A percentile compares a stretch with the other conserved stretches of the same genome.
Evolutionary conservation across 108 stramenopile genomes (phyloP).

Genomic region (Pseudonitzschia multiseries): DNA sequence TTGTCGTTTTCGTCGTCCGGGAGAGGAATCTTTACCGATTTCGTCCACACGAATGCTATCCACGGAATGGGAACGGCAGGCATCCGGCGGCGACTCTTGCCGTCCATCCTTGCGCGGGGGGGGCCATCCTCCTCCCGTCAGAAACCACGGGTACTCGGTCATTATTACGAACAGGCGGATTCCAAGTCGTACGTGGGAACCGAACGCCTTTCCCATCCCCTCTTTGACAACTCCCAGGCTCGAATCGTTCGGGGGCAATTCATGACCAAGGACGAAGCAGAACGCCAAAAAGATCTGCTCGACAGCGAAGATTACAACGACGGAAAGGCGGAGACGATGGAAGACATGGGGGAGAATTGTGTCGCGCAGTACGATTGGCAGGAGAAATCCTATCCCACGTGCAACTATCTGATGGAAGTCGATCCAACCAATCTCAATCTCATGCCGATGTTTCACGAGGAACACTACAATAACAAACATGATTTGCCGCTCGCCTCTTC

Average conservation of each 20-base stretch:
- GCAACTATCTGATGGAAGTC: constrained; percentile 71
- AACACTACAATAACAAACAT: constrained; percentile 2
- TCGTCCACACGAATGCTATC: neutral
- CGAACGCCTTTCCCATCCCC: constrained; percentile 24
- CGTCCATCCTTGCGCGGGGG: no score
- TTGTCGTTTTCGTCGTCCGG: neutral
- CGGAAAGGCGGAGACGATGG: constrained; percentile 34
- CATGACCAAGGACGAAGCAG: neutral
- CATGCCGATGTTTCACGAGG: neutral
- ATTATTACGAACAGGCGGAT: constrained; percentile 14
- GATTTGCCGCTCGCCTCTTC: neutral
- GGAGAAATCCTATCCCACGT: constrained; percentile 53
- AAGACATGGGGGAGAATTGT: constrained; percentile 44
- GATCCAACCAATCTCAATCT: constrained; percentile 38
- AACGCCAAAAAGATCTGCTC: constrained; percentile 12
- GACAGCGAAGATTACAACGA: constrained; percentile 28
- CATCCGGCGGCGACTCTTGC: neutral
- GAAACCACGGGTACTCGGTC: constrained; percentile 26
- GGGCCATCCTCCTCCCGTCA: neutral
- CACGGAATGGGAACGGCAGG: neutral
- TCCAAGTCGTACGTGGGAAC: constrained; percentile 27
- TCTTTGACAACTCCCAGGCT: neutral
- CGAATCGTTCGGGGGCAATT: neutral
- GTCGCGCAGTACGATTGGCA: constrained; percentile 69
- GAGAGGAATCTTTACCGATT: neutral